Evolutionary conservation across 345 rosid species (phyloP).

Genomic region (Salix exigua): DNA sequence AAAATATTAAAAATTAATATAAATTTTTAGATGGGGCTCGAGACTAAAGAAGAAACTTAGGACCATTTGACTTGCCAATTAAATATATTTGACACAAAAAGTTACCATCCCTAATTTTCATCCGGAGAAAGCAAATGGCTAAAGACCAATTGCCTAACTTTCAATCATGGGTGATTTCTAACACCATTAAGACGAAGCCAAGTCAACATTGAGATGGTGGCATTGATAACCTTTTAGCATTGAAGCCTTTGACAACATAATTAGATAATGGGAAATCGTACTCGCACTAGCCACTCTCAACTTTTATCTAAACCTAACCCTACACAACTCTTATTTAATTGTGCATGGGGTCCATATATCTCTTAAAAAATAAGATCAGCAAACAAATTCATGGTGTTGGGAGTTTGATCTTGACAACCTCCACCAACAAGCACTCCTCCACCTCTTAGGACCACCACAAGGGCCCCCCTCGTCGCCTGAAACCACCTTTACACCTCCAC

Average conservation of each 20-base stretch:
- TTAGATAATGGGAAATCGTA: background rate
- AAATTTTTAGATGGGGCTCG: too few relatives aligned
- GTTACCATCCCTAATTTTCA: too few relatives aligned
- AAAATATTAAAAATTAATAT: too few relatives aligned
- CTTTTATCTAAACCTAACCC: background rate
- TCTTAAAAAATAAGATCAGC: background rate
- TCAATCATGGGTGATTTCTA: background rate
- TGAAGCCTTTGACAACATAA: background rate
- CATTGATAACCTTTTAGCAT: background rate
- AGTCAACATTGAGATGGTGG: slow-evolving; percentile 7
- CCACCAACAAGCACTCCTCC: slow-evolving; percentile 26
- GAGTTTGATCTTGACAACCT: slow-evolving; percentile 21
- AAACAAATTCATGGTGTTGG: slow-evolving; percentile 21
- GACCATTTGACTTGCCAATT: background rate
- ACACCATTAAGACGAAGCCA: background rate
- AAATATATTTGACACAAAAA: background rate
- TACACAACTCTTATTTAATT: slow-evolving; percentile 1
- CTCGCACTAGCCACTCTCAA: background rate
- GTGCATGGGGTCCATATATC: slow-evolving; percentile 7
- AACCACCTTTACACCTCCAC: slow-evolving; percentile 11
- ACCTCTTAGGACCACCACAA: slow-evolving; percentile 6
- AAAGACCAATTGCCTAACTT: background rate
- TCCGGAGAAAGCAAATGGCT: too few relatives aligned
- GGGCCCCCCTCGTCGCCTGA: slow-evolving; percentile 2
- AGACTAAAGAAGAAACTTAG: background rate